These are phyloP conservation scores for Psilocybe cyanescens DNA, from an alignment of 768 basidiomycete species.

Conservation along the genomic window DNA sequence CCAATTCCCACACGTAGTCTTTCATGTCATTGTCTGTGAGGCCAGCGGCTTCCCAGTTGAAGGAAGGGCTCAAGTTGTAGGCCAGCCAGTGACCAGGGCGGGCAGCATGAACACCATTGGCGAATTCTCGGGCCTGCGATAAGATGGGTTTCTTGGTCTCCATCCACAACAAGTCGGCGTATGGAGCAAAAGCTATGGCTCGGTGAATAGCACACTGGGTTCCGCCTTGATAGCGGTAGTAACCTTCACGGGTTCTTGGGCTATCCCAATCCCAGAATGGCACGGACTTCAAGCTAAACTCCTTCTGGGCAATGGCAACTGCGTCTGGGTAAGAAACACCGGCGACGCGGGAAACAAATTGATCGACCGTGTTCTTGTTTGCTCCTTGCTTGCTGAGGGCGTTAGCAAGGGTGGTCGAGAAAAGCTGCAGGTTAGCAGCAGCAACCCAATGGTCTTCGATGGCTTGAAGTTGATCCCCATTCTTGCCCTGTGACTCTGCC, in stretches of 20 bases:
- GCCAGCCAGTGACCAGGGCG: conserved; percentile 94
- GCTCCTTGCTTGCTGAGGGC: conserved; percentile 67
- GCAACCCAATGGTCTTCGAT: conserved; percentile 89
- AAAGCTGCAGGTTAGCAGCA: conserved; percentile 80
- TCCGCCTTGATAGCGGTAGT: conserved; percentile 96
- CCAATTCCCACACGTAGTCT: conserved; percentile 89
- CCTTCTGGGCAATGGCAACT: conserved; percentile 73
- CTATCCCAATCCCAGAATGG: conserved; percentile 97
- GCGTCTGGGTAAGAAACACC: conserved; percentile 74
- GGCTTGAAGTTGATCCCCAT: conserved; percentile 79
- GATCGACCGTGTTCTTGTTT: conserved; percentile 50
- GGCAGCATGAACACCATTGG: conserved; percentile 80
- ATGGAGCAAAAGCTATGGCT: conserved; percentile 90
- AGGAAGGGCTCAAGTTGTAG: conserved; percentile 94
- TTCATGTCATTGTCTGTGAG: conserved; percentile 86
- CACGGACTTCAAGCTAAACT: conserved; percentile 71
- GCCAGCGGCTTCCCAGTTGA: conserved; percentile 95
- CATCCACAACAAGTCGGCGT: conserved; percentile 94
- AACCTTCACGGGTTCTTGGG: conserved; percentile 94
- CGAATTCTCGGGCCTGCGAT: conserved; percentile 90
- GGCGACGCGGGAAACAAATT: conserved; percentile 66
- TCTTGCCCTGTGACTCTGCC: conserved; percentile 82
- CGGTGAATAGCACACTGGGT: conserved; percentile 94
- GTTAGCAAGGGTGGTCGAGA: conserved; percentile 70
- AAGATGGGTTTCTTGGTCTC: conserved; percentile 96